phyloP scores from a whole-genome alignment of 2,329 filamentous ascomycete species.

The Ascochyta rabiei region DNA sequence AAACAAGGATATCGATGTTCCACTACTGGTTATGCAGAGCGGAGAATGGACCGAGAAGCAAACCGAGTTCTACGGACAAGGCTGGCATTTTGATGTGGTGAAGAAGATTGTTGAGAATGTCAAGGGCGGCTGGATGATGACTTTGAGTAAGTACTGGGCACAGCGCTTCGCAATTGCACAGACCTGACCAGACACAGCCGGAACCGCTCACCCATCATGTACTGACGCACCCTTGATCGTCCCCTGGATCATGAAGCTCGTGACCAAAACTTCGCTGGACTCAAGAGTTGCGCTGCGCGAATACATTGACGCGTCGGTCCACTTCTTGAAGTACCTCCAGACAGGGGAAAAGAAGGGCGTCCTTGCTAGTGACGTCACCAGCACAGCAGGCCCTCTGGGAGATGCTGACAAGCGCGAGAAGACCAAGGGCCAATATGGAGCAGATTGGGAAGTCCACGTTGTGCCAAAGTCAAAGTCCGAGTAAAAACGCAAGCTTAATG shows the following conservation, averaged over 20 bases:
- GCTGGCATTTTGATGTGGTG: constrained; percentile 68
- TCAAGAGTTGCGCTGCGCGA: constrained; percentile 62
- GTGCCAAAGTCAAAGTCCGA: constrained; percentile 32
- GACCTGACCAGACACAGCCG: constrained; percentile 23
- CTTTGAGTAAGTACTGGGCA: constrained; percentile 38
- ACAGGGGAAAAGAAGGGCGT: constrained; percentile 53
- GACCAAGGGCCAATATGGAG: constrained; percentile 33
- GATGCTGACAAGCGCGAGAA: constrained; percentile 33
- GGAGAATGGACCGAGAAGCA: constrained; percentile 66
- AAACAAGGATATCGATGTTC: constrained; percentile 64
- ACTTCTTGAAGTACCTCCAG: constrained; percentile 61
- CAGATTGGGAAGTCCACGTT: constrained; percentile 54
- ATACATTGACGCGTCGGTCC: constrained; percentile 65
- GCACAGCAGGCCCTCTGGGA: constrained; percentile 44
- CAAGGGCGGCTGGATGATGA: constrained; percentile 56
- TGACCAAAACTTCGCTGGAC: constrained; percentile 66
- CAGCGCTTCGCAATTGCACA: neutral
- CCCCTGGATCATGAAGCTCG: constrained; percentile 64
- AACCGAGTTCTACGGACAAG: constrained; percentile 64
- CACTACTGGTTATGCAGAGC: constrained; percentile 67
- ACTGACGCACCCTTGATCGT: constrained; percentile 71
- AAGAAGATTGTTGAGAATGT: constrained; percentile 60
- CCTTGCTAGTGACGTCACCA: constrained; percentile 57
- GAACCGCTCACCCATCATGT: constrained; percentile 64
- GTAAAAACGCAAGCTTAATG: neutral